Evolutionary conservation across 352 stramenopile genomes (phyloP), one percentile per base, ranked within the genome.

Genomic region (Pythium volutum): DNA sequence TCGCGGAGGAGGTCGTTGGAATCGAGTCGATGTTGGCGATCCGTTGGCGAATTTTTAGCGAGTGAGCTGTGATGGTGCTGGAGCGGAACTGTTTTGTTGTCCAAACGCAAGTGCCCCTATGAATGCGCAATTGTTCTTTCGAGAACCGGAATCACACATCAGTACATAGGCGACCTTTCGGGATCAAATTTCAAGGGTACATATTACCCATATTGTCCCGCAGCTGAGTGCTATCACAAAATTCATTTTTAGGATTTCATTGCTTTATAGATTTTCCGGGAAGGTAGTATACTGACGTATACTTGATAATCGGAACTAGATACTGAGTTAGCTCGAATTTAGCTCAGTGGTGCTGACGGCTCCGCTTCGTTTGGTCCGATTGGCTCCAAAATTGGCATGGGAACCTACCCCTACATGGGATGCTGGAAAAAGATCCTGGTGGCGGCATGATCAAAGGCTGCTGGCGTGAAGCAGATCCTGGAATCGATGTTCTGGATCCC

Each of bases 121-220:
- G 59, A 56, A 66, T 66, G 59, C 59, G 59, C 59, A 66, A 66
- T 55, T n/a, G 16, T 4, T 26, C n/a, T 31, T 10, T 11, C 22
- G 2, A 50, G 23, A 12, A 9, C 34, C 18, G 20, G 15, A 36
- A 39, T 29, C 49, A 43, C n/a, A 15, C 3, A 49, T 58, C 38
- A 65, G 47, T 65, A 65, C 31, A 57, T 57, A 20, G 1, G 20
- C 16, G 47, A 45, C 52, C 16, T 41, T 59, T 59, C 4, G 12
- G 18, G 6, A 59, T 51, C 14, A 23, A 46, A 34, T 57, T 14
- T 39, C 14, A 50, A 49, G 18, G 0, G 1, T 47, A 48, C 5
- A 43, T n/a, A n/a, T n/a, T n/a, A n/a, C n/a, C n/a, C n/a, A n/a
- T n/a, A n/a, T n/a, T n/a, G n/a, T n/a, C n/a, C n/a, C n/a, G n/a